Evolutionary conservation across 106 monocot genomes (phyloP).

Genomic region (Apostasia ramifera): DNA sequence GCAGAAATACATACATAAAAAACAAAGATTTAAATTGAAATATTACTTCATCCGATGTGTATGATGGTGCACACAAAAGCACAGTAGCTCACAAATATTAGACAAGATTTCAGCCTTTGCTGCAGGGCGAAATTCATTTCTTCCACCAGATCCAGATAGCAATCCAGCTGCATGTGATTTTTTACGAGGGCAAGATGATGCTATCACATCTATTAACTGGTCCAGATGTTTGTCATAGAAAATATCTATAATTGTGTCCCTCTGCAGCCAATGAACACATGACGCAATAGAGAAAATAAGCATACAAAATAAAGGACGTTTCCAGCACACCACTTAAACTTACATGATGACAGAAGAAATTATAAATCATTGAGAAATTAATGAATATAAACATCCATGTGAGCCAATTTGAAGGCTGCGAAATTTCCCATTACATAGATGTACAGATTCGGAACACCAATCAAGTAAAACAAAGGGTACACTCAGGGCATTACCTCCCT

Average conservation of each 20-base stretch:
- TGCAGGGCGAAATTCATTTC: slow-evolving; percentile 10
- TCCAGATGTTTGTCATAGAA: slow-evolving; percentile 88
- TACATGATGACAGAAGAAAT: neutral
- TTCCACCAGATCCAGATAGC: slow-evolving; percentile 18
- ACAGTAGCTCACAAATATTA: slow-evolving; percentile 88
- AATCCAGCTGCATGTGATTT: slow-evolving; percentile 17
- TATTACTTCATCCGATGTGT: slow-evolving; percentile 85
- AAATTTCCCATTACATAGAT: no score
- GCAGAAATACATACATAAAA: neutral
- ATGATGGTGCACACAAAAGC: slow-evolving; percentile 94
- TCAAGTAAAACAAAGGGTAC: no score
- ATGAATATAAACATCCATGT: no score
- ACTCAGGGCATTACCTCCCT: no score
- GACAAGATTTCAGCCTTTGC: slow-evolving; percentile 89
- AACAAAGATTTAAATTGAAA: slow-evolving; percentile 7
- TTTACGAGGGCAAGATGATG: slow-evolving; percentile 51
- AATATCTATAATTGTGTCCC: slow-evolving; percentile 77
- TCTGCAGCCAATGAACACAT: slow-evolving; percentile 33
- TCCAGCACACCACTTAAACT: neutral
- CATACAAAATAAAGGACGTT: no score
- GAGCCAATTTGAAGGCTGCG: no score
- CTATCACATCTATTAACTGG: slow-evolving; percentile 75
- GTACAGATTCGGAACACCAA: no score
- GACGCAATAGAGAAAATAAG: neutral
- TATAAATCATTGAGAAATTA: neutral